Evolutionary conservation across 345 rosid genomes (phyloP).

Genomic region (Psidium friedrichsthalianum): DNA sequence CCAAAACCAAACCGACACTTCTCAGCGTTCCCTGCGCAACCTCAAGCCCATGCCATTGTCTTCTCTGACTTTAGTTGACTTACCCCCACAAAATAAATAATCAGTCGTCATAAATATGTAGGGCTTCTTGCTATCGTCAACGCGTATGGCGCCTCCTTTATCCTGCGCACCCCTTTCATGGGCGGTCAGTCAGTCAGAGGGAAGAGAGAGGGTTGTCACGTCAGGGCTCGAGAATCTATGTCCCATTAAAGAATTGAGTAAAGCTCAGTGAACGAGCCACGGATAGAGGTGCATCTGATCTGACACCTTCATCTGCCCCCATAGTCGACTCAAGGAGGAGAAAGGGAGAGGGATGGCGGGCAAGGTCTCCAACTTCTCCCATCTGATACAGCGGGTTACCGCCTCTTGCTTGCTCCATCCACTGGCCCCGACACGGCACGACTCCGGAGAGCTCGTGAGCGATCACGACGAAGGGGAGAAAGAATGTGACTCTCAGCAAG

Average conservation of each 20-base stretch:
- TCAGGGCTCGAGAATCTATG: neutral
- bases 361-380: slow-evolving; percentile 68
- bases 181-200: neutral
- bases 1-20: too few relatives aligned
- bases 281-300: neutral
- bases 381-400: slow-evolving; percentile 79
- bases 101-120: neutral
- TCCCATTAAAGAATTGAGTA: neutral
- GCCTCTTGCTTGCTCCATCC: slow-evolving; percentile 90
- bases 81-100: too few relatives aligned
- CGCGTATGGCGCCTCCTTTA: neutral
- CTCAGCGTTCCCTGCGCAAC: too few relatives aligned
- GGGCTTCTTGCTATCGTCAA: neutral
- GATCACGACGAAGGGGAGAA: slow-evolving; percentile 17
- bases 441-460: slow-evolving; percentile 11
- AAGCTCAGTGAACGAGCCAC: neutral
- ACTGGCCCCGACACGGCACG: slow-evolving; percentile 53
- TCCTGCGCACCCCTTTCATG: neutral
- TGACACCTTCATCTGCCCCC: neutral
- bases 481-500: neutral
- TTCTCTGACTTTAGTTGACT: neutral
- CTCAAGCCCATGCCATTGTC: neutral
- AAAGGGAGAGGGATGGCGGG: slow-evolving; percentile 17
- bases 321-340: neutral
- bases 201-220: neutral